Evolutionary conservation across 495 filamentous ascomycete genomes (phyloP), one percentile per base, ranked within the genome.

Genomic region (Penicillium cinerascens): DNA sequence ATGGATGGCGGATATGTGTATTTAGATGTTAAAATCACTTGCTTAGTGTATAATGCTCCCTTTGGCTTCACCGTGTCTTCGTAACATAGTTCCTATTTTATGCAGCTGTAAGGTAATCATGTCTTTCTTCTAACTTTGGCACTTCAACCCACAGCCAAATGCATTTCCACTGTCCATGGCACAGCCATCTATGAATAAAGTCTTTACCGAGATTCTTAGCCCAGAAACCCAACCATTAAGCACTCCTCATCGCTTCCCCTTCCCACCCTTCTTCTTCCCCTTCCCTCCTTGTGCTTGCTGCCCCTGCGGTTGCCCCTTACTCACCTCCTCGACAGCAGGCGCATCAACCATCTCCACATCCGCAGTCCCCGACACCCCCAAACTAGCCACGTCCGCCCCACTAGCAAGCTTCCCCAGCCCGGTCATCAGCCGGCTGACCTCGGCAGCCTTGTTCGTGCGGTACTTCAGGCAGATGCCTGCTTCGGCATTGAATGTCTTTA

Each of bases 401-500:
- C 76, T 71, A 6, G 83, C 86, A 61, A 92, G 64, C 50, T 79
- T 76, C 2, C 88, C 88, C 54, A 97, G 61, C 37, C 82, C 82
- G 29, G 83, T 82, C 38, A 97, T 80, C 65, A 97, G 67, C 29
- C 93, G 74, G 2, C 84, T 82, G 4, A 98, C 92, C 68, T 97
- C 92, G 16, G 89, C 88, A n/a, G 85, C 86, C 62, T 95, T 95
- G 67, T 87, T 83, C 16, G 93, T 96, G 63, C 81, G 80, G 74
- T 96, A 98, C 70, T 96, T 95, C 29, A 98, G 81, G 48, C 86
- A 84, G 42, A 83, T 81, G 56, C 93, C 93, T 11, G 86, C 85
- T 23, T 69, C 69, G 0, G 93, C 89, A 69, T 96, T 91, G 77
- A 82, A 98, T 15, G 92, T 95, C 74, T 96, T 97, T 25, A 97